These are phyloP conservation scores for Oldenlandia corymbosa DNA, from an alignment of 257 asterid species.

Conservation along the genomic window DNA sequence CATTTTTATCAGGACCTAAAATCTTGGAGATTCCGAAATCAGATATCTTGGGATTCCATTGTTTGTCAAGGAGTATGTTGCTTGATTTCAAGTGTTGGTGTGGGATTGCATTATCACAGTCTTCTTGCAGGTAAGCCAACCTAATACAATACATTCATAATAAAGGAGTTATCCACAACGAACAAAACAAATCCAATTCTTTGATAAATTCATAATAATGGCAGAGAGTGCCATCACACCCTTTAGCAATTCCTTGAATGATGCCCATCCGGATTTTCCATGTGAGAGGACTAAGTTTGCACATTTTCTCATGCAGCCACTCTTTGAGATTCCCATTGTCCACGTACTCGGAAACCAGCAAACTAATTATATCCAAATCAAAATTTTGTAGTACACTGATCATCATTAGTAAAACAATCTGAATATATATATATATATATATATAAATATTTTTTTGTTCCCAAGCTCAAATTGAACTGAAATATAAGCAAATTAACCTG, in stretches of 20 bases:
- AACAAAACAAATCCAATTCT: too few species aligned
- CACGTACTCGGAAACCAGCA: conserved; percentile 42
- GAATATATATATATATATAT: neutral
- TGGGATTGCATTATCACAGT: conserved; percentile 29
- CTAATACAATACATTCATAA: conserved; percentile 8
- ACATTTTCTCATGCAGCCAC: conserved; percentile 41
- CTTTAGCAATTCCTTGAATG: conserved; percentile 59
- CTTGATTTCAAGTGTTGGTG: conserved; percentile 47
- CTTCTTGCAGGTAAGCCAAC: conserved; percentile 52
- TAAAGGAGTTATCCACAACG: too few species aligned
- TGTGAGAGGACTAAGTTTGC: conserved; percentile 34
- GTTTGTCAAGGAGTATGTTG: conserved; percentile 47
- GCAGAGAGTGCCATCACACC: conserved; percentile 33
- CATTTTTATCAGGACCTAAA: conserved; percentile 28
- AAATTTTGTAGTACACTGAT: neutral
- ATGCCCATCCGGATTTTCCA: conserved; percentile 51
- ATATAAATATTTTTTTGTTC: too few species aligned
- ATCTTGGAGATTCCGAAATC: conserved; percentile 37
- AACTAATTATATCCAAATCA: conserved; percentile 23
- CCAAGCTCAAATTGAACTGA: neutral
- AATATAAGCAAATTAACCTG: conserved; percentile 25
- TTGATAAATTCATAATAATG: neutral
- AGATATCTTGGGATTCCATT: conserved; percentile 59
- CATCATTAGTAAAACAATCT: neutral
- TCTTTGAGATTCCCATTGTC: conserved; percentile 46